Evolutionary conservation across 225 moss, liverwort and hornwort genomes (phyloP), one percentile per base, ranked within the genome.

Genomic region (Bryum argenteum): DNA sequence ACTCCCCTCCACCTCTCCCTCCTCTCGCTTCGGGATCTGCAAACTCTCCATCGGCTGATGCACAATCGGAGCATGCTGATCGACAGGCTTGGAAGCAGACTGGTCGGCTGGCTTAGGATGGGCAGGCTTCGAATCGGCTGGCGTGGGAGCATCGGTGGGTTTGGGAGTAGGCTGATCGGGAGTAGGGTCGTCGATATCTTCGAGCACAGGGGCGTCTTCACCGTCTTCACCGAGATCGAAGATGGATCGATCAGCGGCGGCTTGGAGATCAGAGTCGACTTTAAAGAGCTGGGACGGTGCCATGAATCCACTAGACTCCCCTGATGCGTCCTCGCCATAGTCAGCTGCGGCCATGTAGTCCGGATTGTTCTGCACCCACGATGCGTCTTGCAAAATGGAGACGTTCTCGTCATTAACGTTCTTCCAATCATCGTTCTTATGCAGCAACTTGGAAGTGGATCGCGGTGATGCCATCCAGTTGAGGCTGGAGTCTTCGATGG

Each of bases 401-500:
- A 87, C 81, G 38, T 77, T 87, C 24, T 63, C 75, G 9, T 87
- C 86, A 8, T 83, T 75, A 26, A 78, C 65, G 0, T 57, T 62
- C 18, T 83, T 83, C 83, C 80, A 80, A 11, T 76, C 67, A 39
- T 80, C 78, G 9, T 66, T 16, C 14, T 14, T 26, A 57, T 62
- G 76, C 1, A 21, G 5, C 1, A 71, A 44, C 64, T 81, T 85
- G 50, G 68, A 52, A 1, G 53, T 22, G 8, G 78, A 77, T 11
- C 82, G 55, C 0, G 78, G 78, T 12, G 82, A 78, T 10, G 82
- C 75, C 71, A 77, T 88, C 87, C 44, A 92, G 69, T 81, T 69
- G 4, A 89, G 45, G 10, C 95, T 89, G 16, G 90, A 84, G 26
- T 89, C 95, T 44, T 95, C 92, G 65, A 90, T 84, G 64, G 78